Conservation (phyloP, 257 asterid genomes). For the Lavandula angustifolia region DNA sequence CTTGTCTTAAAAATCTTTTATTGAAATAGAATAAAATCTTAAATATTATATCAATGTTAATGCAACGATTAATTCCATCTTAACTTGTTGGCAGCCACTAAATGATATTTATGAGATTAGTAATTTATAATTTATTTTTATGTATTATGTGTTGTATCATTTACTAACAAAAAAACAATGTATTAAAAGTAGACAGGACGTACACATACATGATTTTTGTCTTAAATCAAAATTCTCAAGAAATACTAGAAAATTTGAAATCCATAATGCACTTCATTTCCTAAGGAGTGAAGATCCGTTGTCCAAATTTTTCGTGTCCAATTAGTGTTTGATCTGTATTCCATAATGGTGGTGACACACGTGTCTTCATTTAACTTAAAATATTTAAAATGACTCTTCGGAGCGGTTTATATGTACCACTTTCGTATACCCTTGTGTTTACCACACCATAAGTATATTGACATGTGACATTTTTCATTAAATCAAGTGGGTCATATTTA, state of each 20-base stretch:
- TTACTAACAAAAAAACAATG: not conserved
- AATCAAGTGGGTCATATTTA: no score
- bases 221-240: not conserved
- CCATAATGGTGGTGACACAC: no score
- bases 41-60: not conserved
- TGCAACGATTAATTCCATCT: not conserved
- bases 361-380: no score
- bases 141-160: not conserved
- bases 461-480: no score
- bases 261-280: not conserved
- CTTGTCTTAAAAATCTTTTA: no score
- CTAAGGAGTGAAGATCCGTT: not conserved
- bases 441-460: no score
- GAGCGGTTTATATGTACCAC: no score
- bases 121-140: not conserved
- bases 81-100: not conserved
- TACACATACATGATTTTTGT: not conserved
- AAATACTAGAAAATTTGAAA: not conserved
- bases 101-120: not conserved
- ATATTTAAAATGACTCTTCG: no score
- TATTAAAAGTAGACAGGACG: not conserved
- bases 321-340: no score
- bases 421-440: no score
- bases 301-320: no score
- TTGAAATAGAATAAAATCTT: no score